Base-by-base conservation (phyloP, 1,139 yeast species). In the Hyphopichia pseudoburtonii region DNA sequence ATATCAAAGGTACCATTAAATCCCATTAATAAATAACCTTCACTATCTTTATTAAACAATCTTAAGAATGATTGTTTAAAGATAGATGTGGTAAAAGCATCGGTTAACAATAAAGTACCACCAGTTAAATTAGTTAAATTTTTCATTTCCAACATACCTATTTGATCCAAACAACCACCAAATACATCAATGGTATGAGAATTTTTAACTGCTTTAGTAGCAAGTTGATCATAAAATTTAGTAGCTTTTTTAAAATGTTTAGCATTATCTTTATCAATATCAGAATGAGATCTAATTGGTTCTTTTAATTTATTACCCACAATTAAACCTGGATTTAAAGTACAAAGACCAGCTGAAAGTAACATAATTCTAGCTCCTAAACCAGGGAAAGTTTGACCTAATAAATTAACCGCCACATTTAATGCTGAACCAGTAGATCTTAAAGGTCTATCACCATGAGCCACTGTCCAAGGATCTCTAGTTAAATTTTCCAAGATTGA, bases 81-180 rank as follows among this genome's bases (percentile, higher is more conserved):
- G 52, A 92, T 92, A 4, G 97, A 85, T 6, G 98, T 92, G 30
- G 96, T 89, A 69, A 94, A 94, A 6, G 97, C 94, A 71, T 92
- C 99, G 2, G 96, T 77, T 51, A 92, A 78, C 39, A 92, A 80
- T 56, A 94, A 72, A 25, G 86, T 86, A 64, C 99, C 99, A 52
- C 98, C 98, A 21, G 97, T 92, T 51, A 79, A 73, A 66, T 88
- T 87, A 42, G 95, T 78, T 52, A 94, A 70, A 42, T 86, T 76
- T 64, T 88, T 87, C 97, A 92, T 92, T 70, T 92, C 99, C 51
- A 86, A 83, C 78, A 92, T 83, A 60, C 99, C 99, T 47, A 90
- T 86, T 72, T 92, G 98, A 66, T 92, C 99, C 60, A 89, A 90
- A 66, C 97, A 89, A 43, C 98, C 98, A 28, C 96, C 97, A 66